Evolutionary conservation across 148 eudicot genomes (phyloP).

Genomic region (Agrostemma githago): DNA sequence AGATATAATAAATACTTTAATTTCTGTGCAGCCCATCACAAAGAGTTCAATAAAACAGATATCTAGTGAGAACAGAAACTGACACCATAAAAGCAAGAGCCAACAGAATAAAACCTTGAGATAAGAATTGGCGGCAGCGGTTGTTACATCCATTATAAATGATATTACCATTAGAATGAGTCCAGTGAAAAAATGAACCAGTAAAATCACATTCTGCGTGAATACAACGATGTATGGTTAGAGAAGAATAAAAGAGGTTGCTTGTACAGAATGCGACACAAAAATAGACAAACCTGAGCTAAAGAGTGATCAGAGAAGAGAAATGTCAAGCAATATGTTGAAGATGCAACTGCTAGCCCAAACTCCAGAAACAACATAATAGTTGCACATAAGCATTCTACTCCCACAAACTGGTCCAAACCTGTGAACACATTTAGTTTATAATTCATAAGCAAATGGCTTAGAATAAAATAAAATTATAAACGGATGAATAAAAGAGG

Average conservation of each 20-base stretch:
- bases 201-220: conserved; percentile 81
- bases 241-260: conserved; percentile 2
- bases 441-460: neutral
- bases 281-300: conserved; percentile 66
- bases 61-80: neutral
- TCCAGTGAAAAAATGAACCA: conserved; percentile 87
- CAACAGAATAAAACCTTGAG: conserved; percentile 55
- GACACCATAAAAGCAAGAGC: neutral
- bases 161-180: conserved; percentile 92
- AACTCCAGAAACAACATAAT: conserved; percentile 64
- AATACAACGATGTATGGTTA: neutral
- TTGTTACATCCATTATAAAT: conserved; percentile 88
- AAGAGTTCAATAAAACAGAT: neutral
- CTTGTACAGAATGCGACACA: conserved; percentile 7
- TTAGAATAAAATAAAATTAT: neutral
- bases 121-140: conserved; percentile 60
- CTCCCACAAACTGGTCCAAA: conserved; percentile 86
- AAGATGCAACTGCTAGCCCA: conserved; percentile 92
- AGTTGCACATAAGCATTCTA: conserved; percentile 56
- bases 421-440: conserved; percentile 37
- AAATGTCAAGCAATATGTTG: conserved; percentile 96
- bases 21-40: neutral
- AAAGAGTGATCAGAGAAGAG: conserved; percentile 82
- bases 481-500: too few relatives aligned
- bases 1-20: neutral